These are phyloP conservation scores for Rhizophagus clarus DNA, from an alignment of 192 early-diverging fungal species.

Conservation along the genomic window DNA sequence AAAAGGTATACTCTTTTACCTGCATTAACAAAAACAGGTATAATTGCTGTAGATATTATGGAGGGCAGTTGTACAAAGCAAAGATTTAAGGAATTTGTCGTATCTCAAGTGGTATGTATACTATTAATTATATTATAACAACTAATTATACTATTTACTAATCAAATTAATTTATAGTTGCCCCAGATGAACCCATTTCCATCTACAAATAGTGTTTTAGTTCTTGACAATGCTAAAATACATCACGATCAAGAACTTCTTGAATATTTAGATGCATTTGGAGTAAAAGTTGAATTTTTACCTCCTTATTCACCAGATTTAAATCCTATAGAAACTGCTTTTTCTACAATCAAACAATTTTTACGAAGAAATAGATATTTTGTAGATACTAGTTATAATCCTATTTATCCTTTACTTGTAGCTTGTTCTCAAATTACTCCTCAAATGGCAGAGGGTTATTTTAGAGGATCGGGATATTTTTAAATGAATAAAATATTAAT, in stretches of 20 bases:
- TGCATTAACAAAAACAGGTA: background rate
- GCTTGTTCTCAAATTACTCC: constrained; percentile 18
- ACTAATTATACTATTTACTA: background rate
- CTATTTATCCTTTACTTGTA: constrained; percentile 6
- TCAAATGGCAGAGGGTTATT: background rate
- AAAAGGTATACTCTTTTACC: constrained; percentile 12
- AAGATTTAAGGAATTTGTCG: constrained; percentile 7
- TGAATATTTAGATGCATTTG: background rate
- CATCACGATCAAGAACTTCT: constrained; percentile 4
- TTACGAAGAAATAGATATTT: constrained; percentile 3
- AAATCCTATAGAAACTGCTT: constrained; percentile 14
- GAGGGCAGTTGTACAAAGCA: background rate
- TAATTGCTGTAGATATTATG: constrained; percentile 21
- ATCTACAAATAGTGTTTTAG: background rate
- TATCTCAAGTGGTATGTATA: constrained; percentile 11
- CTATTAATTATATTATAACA: background rate
- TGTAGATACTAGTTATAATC: background rate
- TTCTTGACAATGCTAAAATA: constrained; percentile 10
- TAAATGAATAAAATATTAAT: too few relatives aligned
- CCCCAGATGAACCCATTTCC: constrained; percentile 3
- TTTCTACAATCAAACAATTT: constrained; percentile 15
- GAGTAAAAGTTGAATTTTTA: background rate
- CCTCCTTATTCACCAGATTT: constrained; percentile 15
- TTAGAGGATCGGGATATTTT: background rate
- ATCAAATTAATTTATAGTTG: background rate